phyloP scores from a whole-genome alignment of 352 stramenopile species.

The Globisporangium paroecandrum region DNA sequence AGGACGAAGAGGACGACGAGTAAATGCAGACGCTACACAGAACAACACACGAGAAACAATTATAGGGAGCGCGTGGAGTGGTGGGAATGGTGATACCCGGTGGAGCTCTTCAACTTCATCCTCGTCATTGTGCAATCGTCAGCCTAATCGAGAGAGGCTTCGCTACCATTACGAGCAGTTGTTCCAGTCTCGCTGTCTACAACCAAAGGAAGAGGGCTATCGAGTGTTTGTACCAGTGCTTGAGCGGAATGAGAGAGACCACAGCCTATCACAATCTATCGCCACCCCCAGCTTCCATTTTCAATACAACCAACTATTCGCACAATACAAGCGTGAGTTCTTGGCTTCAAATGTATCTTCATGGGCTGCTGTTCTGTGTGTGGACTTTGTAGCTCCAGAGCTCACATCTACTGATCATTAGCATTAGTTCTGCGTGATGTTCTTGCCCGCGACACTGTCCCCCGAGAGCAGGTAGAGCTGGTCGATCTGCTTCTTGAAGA shows the following conservation, averaged over 20 bases:
- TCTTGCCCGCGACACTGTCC: constrained; percentile 43
- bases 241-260: not conserved
- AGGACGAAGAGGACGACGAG: constrained; percentile 38
- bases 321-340: not conserved
- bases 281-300: not conserved
- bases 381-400: not conserved
- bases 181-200: not conserved
- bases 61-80: constrained; percentile 2
- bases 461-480: constrained; percentile 62
- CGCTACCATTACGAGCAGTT: constrained; percentile 3
- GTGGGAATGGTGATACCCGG: not conserved
- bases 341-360: not conserved
- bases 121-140: not conserved
- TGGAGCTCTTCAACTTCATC: not conserved
- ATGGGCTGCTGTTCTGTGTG: not conserved
- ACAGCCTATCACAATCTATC: not conserved
- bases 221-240: not conserved
- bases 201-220: not conserved
- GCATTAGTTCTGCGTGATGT: constrained; percentile 23
- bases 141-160: not conserved
- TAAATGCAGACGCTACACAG: constrained; percentile 18
- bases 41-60: not conserved
- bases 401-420: no score
- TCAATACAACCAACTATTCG: constrained; percentile 12
- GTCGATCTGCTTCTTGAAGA: constrained; percentile 67